Base-by-base conservation (phyloP, 129 eudicot species). In the Flaveria trinervia region DNA sequence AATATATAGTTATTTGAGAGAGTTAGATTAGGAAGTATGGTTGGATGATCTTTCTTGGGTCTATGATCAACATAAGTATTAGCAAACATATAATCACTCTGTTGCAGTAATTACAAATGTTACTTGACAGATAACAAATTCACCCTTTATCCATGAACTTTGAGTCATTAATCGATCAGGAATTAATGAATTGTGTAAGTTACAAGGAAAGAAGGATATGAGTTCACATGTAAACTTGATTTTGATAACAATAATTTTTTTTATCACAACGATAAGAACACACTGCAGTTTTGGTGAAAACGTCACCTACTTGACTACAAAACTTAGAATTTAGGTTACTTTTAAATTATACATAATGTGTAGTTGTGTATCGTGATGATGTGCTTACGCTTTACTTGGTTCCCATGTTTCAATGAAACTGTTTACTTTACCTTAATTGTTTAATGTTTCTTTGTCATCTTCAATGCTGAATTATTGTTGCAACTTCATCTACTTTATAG, bases 401-500 rank as follows among this genome's bases (percentile, higher is more conserved):
- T 65, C 17, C 28, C 16, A 39, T 43, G 44, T 26, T 62, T 28
- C 3, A 62, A 44, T 62, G 11, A 57, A 57, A 22, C 11, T 57
- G 65, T 59, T 23, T 10, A 59, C 36, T 59, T 16, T 71, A 15
- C 18, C 28, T 8, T 9, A 43, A 49, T 9, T 15, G 64, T 26
- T 75, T 45, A 4, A 59, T 14, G 57, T 60, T 30, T 56, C 33
- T 14, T 73, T 61, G 26, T 25, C n/a, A 15, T 23, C 25, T 12
- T 7, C 16, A 4, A 15, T 25, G 50, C 61, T 12, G 33, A 25
- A 16, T 68, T 22, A 68, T 14, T 55, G 45, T 39, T 68, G 57
- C 45, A 71, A 66, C 70, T 55, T 36, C 70, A 18, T 67, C 9
- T 79, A 62, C 2, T 61, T 56, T 71, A 78, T 92, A 94, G 99